Evolutionary conservation across 1,139 yeast species (phyloP), one percentile per base, ranked within the genome.

Genomic region (Magnusiomyces sp.): DNA sequence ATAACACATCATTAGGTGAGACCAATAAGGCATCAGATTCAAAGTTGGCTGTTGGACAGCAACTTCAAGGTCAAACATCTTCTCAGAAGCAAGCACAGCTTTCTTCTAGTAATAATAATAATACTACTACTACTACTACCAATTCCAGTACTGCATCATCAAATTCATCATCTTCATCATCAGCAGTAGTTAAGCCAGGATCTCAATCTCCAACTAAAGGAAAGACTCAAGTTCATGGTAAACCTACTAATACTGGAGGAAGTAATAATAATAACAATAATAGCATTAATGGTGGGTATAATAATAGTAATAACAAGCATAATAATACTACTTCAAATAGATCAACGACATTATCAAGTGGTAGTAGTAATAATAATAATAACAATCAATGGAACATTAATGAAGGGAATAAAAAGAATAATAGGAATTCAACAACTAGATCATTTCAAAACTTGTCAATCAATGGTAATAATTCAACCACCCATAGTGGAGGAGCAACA

Each of bases 361-460:
- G 36, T 29, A 36, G 33, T n/a, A 41, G 34, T 31, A 14, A 13
- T 16, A 10, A 40, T 19, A 37, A 32, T 16, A 40, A 27, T 29
- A 34, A 32, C 27, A 40, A 40, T 32, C 39, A 36, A 6, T 36
- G 43, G 45, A 13, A 13, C 5, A 29, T 23, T n/a, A 43, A 36
- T 10, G 39, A 36, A 19, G 16, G 19, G 27, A 42, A 23, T 16
- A 37, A 20, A n/a, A 37, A 32, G 13, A 40, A 40, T 31, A 40
- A 40, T 40, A 39, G 53, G 5, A 45, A 39, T 29, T 53, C 55
- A 4, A 52, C 48, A 14, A 47, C 51, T 9, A 34, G 56, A 16
- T 37, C 51, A 10, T 53, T 51, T 31, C 45, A 42, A 33, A 42
- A 33, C 23, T 32, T 42, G 17, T 16, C 45, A 16, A 17, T 42